Evolutionary conservation across 352 stramenopile genomes (phyloP).

Genomic region (Phytopythium sindhum): DNA sequence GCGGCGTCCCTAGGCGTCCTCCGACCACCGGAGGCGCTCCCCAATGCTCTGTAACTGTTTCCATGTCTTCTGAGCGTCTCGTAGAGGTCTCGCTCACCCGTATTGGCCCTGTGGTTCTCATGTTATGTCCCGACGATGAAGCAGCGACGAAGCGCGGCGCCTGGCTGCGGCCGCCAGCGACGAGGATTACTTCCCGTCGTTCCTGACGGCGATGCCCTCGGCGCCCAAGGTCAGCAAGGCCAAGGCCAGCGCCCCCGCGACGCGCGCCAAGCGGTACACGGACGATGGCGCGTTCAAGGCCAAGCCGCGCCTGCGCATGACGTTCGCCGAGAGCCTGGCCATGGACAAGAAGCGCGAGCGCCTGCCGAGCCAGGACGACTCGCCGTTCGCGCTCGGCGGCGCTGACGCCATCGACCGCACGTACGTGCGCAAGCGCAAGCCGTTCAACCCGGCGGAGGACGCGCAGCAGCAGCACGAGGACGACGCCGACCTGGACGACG

Average conservation of each 20-base stretch:
- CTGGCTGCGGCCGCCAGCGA: constrained; percentile 34
- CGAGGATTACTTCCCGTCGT: constrained; percentile 75
- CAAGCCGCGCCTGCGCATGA: constrained; percentile 40
- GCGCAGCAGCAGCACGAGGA: constrained; percentile 8
- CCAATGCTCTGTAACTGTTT: neutral
- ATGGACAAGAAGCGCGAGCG: constrained; percentile 56
- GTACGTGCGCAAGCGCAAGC: constrained; percentile 51
- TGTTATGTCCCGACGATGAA: neutral
- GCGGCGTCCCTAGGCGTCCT: neutral
- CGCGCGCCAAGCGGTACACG: constrained; percentile 20
- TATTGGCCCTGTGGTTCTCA: neutral
- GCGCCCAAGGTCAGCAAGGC: constrained; percentile 48
- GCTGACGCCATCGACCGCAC: constrained; percentile 40
- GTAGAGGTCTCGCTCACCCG: neutral
- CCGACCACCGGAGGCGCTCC: neutral
- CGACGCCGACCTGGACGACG: constrained; percentile 43
- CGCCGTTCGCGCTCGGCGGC: constrained; percentile 54
- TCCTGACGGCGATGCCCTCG: constrained; percentile 54
- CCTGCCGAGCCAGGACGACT: constrained; percentile 42
- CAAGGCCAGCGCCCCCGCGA: constrained; percentile 43
- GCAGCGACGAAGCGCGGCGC: constrained; percentile 12
- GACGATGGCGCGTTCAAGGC: constrained; percentile 22
- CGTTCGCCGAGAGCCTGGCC: constrained; percentile 64
- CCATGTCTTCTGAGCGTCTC: neutral
- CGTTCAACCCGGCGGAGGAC: constrained; percentile 13